These are phyloP conservation scores for Sclerotinia trifoliorum DNA, from an alignment of 2,329 filamentous ascomycete species.

Conservation along the genomic window DNA sequence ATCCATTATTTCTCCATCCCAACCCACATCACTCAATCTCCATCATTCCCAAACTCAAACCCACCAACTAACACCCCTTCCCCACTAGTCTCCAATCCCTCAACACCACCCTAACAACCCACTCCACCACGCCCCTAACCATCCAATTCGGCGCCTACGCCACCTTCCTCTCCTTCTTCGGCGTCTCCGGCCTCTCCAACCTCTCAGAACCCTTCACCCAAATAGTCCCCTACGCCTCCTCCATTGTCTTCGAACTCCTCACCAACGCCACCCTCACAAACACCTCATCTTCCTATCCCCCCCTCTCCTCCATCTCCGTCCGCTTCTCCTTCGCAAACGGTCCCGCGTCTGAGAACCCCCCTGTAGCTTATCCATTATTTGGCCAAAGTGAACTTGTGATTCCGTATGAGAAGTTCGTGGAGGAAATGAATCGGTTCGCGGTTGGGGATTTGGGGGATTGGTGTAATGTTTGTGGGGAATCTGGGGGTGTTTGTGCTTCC, in stretches of 20 bases:
- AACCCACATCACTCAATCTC: background rate
- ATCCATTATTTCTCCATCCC: background rate
- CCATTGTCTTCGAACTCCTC: conserved; percentile 75
- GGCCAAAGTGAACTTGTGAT: conserved; percentile 56
- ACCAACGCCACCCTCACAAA: conserved; percentile 50
- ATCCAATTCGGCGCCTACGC: conserved; percentile 62
- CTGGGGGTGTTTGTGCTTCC: conserved; percentile 60
- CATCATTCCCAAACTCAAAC: background rate
- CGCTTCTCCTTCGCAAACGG: conserved; percentile 63
- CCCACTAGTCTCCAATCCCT: conserved; percentile 48
- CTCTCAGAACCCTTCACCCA: conserved; percentile 62
- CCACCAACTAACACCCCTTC: conserved; percentile 1
- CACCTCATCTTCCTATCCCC: conserved; percentile 48
- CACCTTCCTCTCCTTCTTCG: conserved; percentile 63
- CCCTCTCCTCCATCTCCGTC: conserved; percentile 50
- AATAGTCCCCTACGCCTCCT: conserved; percentile 79
- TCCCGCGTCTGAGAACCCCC: conserved; percentile 46
- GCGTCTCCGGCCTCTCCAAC: conserved; percentile 52
- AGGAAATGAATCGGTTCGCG: conserved; percentile 63
- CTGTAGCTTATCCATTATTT: conserved; percentile 55
- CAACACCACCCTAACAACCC: conserved; percentile 49
- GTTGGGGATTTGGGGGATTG: conserved; percentile 64
- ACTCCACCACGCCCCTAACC: conserved; percentile 47
- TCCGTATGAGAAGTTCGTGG: conserved; percentile 67
- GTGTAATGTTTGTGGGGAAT: conserved; percentile 75